Percentiles rank a stretch among this genome's conserved stretches.
Conservation (phyloP, 495 filamentous ascomycete genomes). For the Aspergillus olivimuriae region DNA sequence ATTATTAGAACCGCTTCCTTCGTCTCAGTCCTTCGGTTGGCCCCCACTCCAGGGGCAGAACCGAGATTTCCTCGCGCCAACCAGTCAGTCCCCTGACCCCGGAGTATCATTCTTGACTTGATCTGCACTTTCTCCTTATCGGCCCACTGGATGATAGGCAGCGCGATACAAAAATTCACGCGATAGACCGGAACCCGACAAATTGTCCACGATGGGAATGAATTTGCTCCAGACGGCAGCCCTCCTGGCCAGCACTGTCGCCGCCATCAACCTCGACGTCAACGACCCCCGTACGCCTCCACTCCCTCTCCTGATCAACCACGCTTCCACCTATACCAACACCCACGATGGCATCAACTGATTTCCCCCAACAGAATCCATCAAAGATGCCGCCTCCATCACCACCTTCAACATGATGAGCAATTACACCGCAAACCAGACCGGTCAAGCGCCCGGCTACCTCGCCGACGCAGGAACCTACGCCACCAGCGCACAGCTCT, state of each 20-base stretch:
- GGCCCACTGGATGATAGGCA: too few relatives aligned
- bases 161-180: too few relatives aligned
- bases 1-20: too few relatives aligned
- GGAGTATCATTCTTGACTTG: too few relatives aligned
- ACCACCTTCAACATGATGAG: constrained; percentile 53
- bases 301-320: neutral
- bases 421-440: constrained; percentile 52
- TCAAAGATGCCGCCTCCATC: constrained; percentile 47
- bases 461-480: constrained; percentile 47
- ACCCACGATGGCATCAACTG: too few relatives aligned
- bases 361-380: constrained; percentile 32
- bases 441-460: constrained; percentile 51
- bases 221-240: neutral
- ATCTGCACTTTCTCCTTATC: too few relatives aligned
- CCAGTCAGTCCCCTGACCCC: too few relatives aligned
- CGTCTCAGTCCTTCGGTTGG: too few relatives aligned
- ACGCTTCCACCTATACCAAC: neutral
- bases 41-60: too few relatives aligned
- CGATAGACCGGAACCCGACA: too few relatives aligned
- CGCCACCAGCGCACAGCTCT: constrained; percentile 69
- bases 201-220: too few relatives aligned
- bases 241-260: neutral
- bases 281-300: neutral
- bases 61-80: too few relatives aligned
- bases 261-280: constrained; percentile 1